Percentiles rank a stretch among this genome's conserved stretches.
These are phyloP conservation scores for Leccinellum rugosiceps DNA, from an alignment of 768 basidiomycete genomes.

Conservation along the genomic window DNA sequence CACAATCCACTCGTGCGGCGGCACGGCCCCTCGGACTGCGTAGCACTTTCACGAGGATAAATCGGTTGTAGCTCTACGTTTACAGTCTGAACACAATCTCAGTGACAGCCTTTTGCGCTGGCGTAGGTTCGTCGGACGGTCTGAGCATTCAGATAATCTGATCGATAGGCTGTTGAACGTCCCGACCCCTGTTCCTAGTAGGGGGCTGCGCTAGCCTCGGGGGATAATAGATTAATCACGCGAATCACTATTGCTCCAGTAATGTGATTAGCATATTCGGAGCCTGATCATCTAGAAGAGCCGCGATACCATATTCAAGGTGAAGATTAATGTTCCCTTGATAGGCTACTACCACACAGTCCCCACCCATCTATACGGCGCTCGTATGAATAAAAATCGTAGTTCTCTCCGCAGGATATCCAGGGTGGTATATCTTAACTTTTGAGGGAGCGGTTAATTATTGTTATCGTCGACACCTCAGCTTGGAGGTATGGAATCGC, in stretches of 20 bases:
- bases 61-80: too few species aligned
- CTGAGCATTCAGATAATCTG: neutral
- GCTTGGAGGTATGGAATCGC: too few species aligned
- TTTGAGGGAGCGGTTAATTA: neutral
- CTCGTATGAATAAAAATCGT: too few species aligned
- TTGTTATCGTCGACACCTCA: neutral
- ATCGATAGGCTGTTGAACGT: neutral
- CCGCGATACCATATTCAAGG: neutral
- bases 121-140: neutral
- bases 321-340: neutral
- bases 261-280: constrained; percentile 9
- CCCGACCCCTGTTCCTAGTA: constrained; percentile 9
- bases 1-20: neutral
- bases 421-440: too few species aligned
- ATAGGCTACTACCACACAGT: too few species aligned
- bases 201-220: neutral
- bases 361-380: neutral
- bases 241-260: neutral
- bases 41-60: constrained; percentile 8
- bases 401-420: too few species aligned
- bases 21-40: neutral
- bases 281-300: constrained; percentile 2
- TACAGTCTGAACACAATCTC: neutral
- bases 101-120: neutral
- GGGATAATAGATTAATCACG: constrained; percentile 12